These are phyloP conservation scores for Taphrina wiesneri DNA, from an alignment of 1,139 yeast species.

Conservation along the genomic window DNA sequence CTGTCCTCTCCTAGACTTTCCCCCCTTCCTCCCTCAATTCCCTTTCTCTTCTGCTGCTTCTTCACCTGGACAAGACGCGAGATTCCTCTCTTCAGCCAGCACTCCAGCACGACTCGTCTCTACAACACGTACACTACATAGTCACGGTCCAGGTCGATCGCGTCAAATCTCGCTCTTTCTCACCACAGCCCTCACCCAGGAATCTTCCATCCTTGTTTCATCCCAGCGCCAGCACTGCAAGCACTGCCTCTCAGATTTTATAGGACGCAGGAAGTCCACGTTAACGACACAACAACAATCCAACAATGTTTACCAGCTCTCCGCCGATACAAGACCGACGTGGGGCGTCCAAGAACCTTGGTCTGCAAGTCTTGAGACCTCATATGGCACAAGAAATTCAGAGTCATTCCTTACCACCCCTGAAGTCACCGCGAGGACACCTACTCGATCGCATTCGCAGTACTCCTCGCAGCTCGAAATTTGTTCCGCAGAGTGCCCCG, in stretches of 20 bases:
- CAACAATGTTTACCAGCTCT: background rate
- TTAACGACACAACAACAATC: background rate
- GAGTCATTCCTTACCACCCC: background rate
- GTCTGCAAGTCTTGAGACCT: background rate
- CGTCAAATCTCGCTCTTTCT: background rate
- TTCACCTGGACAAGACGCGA: background rate
- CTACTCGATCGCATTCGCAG: slow-evolving; percentile 22
- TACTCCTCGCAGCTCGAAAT: slow-evolving; percentile 4
- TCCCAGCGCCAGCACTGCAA: background rate
- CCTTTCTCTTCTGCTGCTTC: background rate
- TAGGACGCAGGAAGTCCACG: slow-evolving; percentile 7
- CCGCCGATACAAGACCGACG: slow-evolving; percentile 6
- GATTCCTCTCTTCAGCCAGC: background rate
- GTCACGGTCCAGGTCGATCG: slow-evolving; percentile 15
- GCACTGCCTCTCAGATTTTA: background rate
- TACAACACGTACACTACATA: background rate
- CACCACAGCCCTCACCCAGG: too few relatives aligned
- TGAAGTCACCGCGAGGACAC: slow-evolving; percentile 18
- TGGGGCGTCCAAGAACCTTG: background rate
- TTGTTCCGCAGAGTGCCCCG: slow-evolving; percentile 1
- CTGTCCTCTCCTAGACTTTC: background rate
- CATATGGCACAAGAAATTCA: background rate
- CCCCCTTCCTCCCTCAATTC: background rate
- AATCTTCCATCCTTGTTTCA: background rate
- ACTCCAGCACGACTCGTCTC: background rate